Base-by-base conservation (phyloP, 1,284 basidiomycete species). In the Leucoagaricus sp. region DNA sequence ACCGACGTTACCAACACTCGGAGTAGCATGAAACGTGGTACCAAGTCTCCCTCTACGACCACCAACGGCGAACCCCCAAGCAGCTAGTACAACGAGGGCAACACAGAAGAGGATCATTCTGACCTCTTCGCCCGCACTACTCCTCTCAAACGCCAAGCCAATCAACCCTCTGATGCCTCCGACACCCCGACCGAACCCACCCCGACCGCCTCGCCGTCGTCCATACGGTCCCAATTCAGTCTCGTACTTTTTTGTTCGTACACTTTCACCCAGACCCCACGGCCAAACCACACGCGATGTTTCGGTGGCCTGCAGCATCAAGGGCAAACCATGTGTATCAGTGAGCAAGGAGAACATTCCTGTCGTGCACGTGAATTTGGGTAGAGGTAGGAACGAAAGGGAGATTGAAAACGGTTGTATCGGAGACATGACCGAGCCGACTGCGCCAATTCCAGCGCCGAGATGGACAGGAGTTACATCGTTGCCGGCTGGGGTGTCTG, bases 41-140 rank as follows among this genome's bases (percentile, higher is more conserved):
- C 33, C 33, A 28, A 55, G 45, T 34, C 48, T 45, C 40, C 54
- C 41, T 38, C 42, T 53, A 8, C 44, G 36, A 12, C 44, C 59
- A 12, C 60, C 60, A 25, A 63, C 60, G 8, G 57, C 49, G 61
- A 81, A 76, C 15, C 81, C 82, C 84, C 83, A 85, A 34, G 81
- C 65, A 4, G 87, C 83, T 51, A 88, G 67, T 51, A 74, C 70
- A 2, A 84, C 71, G 57, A 90, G 65, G 56, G 81, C 69, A 49
- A 76, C 65, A 61, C 84, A 82, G 58, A 86, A 81, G 49, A 80
- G 49, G 42, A 89, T 74, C 70, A 88, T 73, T 58, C 87, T 74
- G 65, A 81, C 76, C 68, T 90, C 87, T 65, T 89, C 85, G 1
- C 87, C 87, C 10, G 88, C 87, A 0, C 79, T 70, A 31, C 83